These are phyloP conservation scores for Talaromyces sp. DNA, from an alignment of 2,329 filamentous ascomycete genomes.

Conservation along the genomic window DNA sequence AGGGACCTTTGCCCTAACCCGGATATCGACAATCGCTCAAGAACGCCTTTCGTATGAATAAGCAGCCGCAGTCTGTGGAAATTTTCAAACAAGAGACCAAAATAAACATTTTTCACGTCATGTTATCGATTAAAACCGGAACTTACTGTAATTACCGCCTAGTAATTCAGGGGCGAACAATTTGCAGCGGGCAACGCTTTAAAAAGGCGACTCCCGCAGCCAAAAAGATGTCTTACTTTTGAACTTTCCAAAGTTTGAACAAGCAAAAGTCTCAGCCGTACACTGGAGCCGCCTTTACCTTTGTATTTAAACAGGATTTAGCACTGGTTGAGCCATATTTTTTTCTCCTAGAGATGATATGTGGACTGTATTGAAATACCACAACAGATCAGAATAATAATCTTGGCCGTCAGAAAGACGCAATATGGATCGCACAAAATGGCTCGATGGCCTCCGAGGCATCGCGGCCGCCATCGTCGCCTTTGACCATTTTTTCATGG, in stretches of 20 bases:
- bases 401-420: not conserved
- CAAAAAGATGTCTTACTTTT: not conserved
- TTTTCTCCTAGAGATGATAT: not conserved
- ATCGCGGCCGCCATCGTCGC: constrained; percentile 30
- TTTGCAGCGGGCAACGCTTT: not conserved
- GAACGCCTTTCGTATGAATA: too few species aligned
- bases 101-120: not conserved
- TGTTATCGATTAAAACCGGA: not conserved
- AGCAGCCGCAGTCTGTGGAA: too few species aligned
- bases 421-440: constrained; percentile 22
- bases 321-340: not conserved
- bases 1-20: not conserved
- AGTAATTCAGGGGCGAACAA: not conserved
- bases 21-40: not conserved
- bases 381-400: not conserved
- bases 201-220: constrained; percentile 5
- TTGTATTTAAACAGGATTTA: not conserved
- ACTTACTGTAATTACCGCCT: not conserved
- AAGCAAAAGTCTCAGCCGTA: not conserved
- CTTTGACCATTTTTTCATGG: constrained; percentile 28
- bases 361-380: not conserved
- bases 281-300: not conserved
- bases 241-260: not conserved
- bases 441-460: constrained; percentile 31
- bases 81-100: too few species aligned